Evolutionary conservation across 768 basidiomycete species (phyloP), one percentile per base, ranked within the genome.

Genomic region (Termitomyces titanicus): DNA sequence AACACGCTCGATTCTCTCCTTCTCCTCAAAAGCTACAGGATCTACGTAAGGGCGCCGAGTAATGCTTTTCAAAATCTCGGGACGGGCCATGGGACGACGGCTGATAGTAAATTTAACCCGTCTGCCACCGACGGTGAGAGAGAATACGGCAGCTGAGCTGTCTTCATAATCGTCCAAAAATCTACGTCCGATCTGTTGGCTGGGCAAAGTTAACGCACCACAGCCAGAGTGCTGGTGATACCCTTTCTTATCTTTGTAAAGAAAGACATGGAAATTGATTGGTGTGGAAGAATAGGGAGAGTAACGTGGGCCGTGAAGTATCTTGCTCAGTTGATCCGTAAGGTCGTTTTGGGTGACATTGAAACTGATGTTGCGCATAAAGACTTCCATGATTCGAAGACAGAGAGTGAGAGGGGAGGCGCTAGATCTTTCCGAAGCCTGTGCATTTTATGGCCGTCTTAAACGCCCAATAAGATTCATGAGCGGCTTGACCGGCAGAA

Each of bases 241-340:
- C 0, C 67, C 58, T 37, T 56, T 47, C 37, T 68, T 75, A 55
- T 74, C 72, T 34, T 68, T 72, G 63, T 79, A 78, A 15, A 85
- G 70, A 45, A 69, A 66, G 5, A 85, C 75, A 38, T 81, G 72
- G 59, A 86, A 87, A 59, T 86, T 86, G 18, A 82, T 60, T 0
- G 63, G 75, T 1, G 65, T 55, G 0, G 56, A 48, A 4, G 68
- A 63, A 40, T 64, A 60, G 1, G 42, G 47, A 3, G 66, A 59
- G 65, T 79, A 84, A 3, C 61, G 62, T 5, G 72, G 68, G 3
- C 62, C 52, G 58, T 88, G 85, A 1, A 88, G 71, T 50, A 80
- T 61, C 0, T 31, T 58, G 4, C 79, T 79, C 9, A 88, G 61
- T 8, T 66, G 64, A 0, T 57, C 58, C n/a, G 47, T 68, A 22